Conservation (phyloP, 768 basidiomycete genomes). For the Saitozyma podzolica region DNA sequence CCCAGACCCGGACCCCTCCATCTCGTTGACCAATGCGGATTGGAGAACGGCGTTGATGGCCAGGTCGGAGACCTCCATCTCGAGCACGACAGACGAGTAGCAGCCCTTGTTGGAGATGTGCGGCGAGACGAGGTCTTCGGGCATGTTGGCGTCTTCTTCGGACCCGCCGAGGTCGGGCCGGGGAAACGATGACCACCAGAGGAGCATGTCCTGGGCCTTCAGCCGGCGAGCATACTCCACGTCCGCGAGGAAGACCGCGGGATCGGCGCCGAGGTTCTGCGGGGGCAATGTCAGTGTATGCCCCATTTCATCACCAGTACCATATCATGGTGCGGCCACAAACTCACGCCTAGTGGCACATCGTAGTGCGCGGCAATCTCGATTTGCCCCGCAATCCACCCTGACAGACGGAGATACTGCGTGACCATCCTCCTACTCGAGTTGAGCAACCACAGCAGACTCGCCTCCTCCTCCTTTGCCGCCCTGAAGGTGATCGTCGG, state of each 20-base stretch:
- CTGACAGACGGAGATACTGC: slow-evolving; percentile 74
- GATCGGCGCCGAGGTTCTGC: slow-evolving; percentile 80
- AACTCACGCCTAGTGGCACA: slow-evolving; percentile 70
- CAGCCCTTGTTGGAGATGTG: slow-evolving; percentile 82
- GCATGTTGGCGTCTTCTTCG: slow-evolving; percentile 79
- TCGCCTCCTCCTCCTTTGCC: slow-evolving; percentile 60
- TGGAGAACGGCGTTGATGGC: slow-evolving; percentile 93
- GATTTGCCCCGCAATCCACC: slow-evolving; percentile 76
- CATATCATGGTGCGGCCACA: neutral
- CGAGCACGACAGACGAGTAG: slow-evolving; percentile 89
- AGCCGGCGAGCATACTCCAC: slow-evolving; percentile 86
- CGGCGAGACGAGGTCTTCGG: slow-evolving; percentile 74
- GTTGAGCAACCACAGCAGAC: slow-evolving; percentile 85
- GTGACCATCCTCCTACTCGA: slow-evolving; percentile 79
- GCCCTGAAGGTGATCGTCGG: slow-evolving; percentile 78
- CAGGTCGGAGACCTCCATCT: slow-evolving; percentile 83
- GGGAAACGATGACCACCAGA: slow-evolving; percentile 95
- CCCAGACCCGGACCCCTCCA: slow-evolving; percentile 87
- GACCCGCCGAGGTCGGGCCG: slow-evolving; percentile 90
- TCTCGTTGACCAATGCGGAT: slow-evolving; percentile 90
- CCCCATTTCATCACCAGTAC: neutral
- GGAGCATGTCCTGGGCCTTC: slow-evolving; percentile 79
- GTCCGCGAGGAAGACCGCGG: slow-evolving; percentile 82
- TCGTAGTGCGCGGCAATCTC: slow-evolving; percentile 87
- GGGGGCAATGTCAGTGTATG: no score